Conservation (phyloP, 306 rosid genomes). For the Sechiopsis laciniata region DNA sequence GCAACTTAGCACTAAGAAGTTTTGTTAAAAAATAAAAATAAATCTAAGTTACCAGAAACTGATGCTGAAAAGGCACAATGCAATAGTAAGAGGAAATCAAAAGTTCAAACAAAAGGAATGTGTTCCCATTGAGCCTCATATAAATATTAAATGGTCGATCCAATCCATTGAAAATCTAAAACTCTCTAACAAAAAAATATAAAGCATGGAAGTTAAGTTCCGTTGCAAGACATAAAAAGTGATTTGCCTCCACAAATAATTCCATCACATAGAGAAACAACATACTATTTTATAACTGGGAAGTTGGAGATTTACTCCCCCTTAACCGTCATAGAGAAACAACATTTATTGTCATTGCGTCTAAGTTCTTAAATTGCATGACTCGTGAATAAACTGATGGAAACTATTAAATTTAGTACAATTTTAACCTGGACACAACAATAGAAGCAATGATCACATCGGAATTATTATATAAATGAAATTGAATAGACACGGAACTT, state of each 20-base stretch:
- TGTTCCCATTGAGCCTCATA: not conserved
- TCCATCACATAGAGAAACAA: not conserved
- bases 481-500: not conserved
- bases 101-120: not conserved
- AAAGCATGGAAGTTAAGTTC: not conserved
- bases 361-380: slow-evolving; percentile 1
- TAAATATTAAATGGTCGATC: not conserved
- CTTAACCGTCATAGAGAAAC: not conserved
- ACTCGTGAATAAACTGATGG: not conserved
- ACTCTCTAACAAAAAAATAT: not conserved
- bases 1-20: not conserved
- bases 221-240: not conserved
- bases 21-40: not conserved
- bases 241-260: slow-evolving; percentile 3
- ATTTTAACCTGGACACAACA: not conserved
- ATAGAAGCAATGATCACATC: not conserved
- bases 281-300: not conserved
- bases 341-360: not conserved
- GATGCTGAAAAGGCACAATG: not conserved
- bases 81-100: not conserved
- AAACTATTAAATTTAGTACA: not conserved
- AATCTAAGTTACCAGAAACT: not conserved
- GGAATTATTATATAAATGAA: not conserved
- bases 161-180: slow-evolving; percentile 4
- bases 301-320: no score